Conservation (phyloP, 176 grass and related monocot genomes). For the Eragrostis curvula region DNA sequence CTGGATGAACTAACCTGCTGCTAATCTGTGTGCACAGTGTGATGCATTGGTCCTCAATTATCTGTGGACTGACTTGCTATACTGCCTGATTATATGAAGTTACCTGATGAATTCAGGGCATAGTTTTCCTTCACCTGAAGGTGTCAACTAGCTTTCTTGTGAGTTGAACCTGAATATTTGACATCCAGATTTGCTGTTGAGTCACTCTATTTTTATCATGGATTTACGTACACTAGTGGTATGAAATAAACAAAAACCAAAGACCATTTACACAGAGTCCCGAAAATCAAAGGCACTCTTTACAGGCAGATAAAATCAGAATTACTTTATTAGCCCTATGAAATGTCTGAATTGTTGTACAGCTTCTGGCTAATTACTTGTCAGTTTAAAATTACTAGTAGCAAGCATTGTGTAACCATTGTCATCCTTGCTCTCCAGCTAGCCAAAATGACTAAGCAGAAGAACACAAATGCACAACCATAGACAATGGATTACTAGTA, state of each 20-base stretch:
- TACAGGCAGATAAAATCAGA: not conserved
- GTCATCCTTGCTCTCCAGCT: not conserved
- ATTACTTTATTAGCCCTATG: not conserved
- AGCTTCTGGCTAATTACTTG: not conserved
- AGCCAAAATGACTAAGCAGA: not conserved
- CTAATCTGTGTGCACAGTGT: no score
- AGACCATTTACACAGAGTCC: not conserved
- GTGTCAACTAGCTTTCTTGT: no score
- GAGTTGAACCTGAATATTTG: no score
- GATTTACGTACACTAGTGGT: no score
- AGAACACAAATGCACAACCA: not conserved
- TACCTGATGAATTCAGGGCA: no score
- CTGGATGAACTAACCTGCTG: no score
- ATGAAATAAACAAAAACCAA: not conserved
- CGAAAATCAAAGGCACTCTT: not conserved
- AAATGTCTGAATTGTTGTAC: not conserved
- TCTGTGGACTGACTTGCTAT: no score
- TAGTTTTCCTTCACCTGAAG: no score
- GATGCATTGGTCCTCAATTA: no score
- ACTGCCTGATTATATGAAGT: no score
- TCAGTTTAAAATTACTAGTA: not conserved
- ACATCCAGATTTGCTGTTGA: not conserved
- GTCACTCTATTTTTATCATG: not conserved
- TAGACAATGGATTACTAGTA: not conserved
- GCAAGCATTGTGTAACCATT: not conserved